These are phyloP conservation scores for Vitis rotundifolia DNA, from an alignment of 164 flowering plant genomes.

Conservation along the genomic window DNA sequence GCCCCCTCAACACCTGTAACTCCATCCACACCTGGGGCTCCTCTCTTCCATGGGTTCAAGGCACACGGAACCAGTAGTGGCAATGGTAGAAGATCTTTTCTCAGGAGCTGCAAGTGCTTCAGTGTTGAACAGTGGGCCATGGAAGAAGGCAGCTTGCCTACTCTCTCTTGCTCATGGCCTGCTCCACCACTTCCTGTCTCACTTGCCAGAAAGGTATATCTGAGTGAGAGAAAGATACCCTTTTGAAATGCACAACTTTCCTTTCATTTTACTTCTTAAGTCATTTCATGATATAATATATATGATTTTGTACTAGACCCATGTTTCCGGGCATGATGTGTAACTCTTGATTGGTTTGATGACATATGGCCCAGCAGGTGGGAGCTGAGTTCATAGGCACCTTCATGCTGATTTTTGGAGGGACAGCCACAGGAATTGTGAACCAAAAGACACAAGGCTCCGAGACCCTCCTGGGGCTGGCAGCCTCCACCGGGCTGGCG, in stretches of 20 bases:
- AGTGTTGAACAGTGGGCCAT: slow-evolving; percentile 45
- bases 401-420: slow-evolving; percentile 76
- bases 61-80: slow-evolving; percentile 17
- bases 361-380: slow-evolving; percentile 38
- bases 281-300: no score
- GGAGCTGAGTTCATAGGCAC: slow-evolving; percentile 94
- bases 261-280: background rate
- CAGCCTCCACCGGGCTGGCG: slow-evolving; percentile 68
- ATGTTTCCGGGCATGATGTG: no score
- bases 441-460: slow-evolving; percentile 70
- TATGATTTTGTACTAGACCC: no score
- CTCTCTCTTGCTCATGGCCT: slow-evolving; percentile 43
- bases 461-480: slow-evolving; percentile 63
- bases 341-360: no score
- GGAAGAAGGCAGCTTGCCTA: slow-evolving; percentile 54
- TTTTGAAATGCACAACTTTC: background rate
- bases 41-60: slow-evolving; percentile 57
- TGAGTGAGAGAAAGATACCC: background rate
- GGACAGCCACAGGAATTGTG: slow-evolving; percentile 76
- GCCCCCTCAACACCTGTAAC: slow-evolving; percentile 61
- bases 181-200: slow-evolving; percentile 39
- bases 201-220: slow-evolving; percentile 56
- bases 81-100: slow-evolving; percentile 33
- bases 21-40: slow-evolving; percentile 66
- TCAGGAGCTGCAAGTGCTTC: slow-evolving; percentile 56